These are phyloP conservation scores for Diaporthe citriasiana DNA, from an alignment of 2,329 filamentous ascomycete genomes.

Conservation along the genomic window DNA sequence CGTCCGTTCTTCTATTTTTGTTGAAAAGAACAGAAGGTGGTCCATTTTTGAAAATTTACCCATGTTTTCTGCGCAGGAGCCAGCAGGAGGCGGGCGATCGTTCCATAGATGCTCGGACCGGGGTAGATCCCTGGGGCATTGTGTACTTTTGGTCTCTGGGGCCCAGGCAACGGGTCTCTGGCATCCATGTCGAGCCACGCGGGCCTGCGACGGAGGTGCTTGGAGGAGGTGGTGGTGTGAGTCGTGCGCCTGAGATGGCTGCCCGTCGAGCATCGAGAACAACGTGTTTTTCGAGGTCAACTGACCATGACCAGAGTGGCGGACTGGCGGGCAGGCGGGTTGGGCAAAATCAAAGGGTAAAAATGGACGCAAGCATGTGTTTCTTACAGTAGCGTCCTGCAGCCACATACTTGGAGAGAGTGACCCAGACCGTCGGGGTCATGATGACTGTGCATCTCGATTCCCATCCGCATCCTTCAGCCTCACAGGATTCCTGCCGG, in stretches of 20 bases:
- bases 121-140: constrained; percentile 10
- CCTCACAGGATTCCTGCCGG: constrained; percentile 33
- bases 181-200: constrained; percentile 42
- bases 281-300: constrained; percentile 4
- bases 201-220: constrained; percentile 9
- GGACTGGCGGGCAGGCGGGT: background rate
- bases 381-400: constrained; percentile 24
- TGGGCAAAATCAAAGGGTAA: constrained; percentile 17
- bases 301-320: background rate
- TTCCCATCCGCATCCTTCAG: constrained; percentile 28
- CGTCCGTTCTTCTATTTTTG: constrained; percentile 34
- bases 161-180: constrained; percentile 1
- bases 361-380: constrained; percentile 27
- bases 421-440: constrained; percentile 23
- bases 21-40: constrained; percentile 16
- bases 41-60: constrained; percentile 29
- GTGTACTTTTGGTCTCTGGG: constrained; percentile 4
- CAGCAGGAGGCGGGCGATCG: constrained; percentile 28
- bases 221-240: constrained; percentile 25
- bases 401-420: background rate
- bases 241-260: background rate
- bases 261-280: background rate
- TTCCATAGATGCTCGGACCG: constrained; percentile 25
- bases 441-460: constrained; percentile 34
- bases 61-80: constrained; percentile 31